Conservation (phyloP, 371 early-diverging fungal species). For the Rhizopus arrhizus region DNA sequence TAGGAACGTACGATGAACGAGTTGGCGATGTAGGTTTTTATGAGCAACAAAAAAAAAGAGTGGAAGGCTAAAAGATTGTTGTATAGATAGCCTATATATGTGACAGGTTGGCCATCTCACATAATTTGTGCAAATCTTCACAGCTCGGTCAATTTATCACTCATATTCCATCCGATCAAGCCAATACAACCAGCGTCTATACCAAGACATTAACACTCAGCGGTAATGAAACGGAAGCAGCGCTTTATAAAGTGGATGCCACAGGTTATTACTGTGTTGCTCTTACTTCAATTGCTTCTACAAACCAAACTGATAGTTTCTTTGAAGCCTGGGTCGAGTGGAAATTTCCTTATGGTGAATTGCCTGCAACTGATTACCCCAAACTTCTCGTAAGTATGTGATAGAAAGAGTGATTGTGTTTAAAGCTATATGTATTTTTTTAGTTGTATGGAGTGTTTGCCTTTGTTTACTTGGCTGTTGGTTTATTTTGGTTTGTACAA, state of each 20-base stretch:
- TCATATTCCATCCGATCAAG: conserved; percentile 28
- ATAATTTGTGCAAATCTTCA: conserved; percentile 48
- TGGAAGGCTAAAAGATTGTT: too few species aligned
- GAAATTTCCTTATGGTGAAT: conserved; percentile 79
- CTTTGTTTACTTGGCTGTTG: conserved; percentile 72
- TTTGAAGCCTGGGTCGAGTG: conserved; percentile 70
- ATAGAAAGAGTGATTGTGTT: background rate
- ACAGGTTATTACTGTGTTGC: conserved; percentile 80
- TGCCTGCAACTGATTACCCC: conserved; percentile 86
- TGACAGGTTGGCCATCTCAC: conserved; percentile 43
- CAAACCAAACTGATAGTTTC: conserved; percentile 25
- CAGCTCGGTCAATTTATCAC: conserved; percentile 51
- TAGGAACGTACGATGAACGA: conserved; percentile 41
- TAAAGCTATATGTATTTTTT: background rate
- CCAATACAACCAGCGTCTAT: conserved; percentile 41
- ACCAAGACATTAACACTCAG: conserved; percentile 38
- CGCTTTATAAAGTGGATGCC: conserved; percentile 55
- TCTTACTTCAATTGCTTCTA: conserved; percentile 20
- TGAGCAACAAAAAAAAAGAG: background rate
- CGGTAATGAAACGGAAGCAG: conserved; percentile 33
- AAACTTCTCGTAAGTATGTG: conserved; percentile 70
- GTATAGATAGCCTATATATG: conserved; percentile 54
- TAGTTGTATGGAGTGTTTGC: conserved; percentile 64
- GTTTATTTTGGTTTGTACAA: conserved; percentile 74
- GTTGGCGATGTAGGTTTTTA: conserved; percentile 31